phyloP scores from a whole-genome alignment of 78 protist genomes.

The Thecamonas trahens region DNA sequence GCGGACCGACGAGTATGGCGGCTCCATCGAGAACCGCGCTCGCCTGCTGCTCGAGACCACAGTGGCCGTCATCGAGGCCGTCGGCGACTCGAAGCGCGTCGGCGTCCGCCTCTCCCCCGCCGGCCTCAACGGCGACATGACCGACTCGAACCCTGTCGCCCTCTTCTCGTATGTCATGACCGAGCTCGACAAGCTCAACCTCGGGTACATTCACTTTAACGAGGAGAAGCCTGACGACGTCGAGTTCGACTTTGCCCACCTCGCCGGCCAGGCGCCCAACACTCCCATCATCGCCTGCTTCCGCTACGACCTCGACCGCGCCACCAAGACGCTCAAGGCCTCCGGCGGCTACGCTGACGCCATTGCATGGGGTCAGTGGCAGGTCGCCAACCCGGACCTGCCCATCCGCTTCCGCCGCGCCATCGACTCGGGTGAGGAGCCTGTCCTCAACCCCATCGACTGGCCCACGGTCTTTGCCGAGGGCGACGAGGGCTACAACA shows the following conservation, averaged over 20 bases:
- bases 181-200: background rate
- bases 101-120: slow-evolving; percentile 16
- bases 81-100: background rate
- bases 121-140: background rate
- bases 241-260: background rate
- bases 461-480: too few species aligned
- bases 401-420: slow-evolving; percentile 9
- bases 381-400: slow-evolving; percentile 23
- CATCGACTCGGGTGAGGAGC: too few species aligned
- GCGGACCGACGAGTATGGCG: slow-evolving; percentile 85
- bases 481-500: too few species aligned
- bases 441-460: too few species aligned
- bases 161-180: background rate
- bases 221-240: too few species aligned
- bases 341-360: slow-evolving; percentile 5
- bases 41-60: slow-evolving; percentile 43
- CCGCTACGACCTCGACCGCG: background rate
- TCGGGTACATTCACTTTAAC: slow-evolving; percentile 2
- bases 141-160: background rate
- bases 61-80: slow-evolving; percentile 10
- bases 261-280: background rate
- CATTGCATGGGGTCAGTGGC: slow-evolving; percentile 13
- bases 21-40: slow-evolving; percentile 54
- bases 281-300: background rate
- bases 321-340: slow-evolving; percentile 10